Percentiles rank a stretch among this genome's conserved stretches.
Evolutionary conservation across 768 basidiomycete species (phyloP).

Genomic region (Pleurotus cornucopiae): DNA sequence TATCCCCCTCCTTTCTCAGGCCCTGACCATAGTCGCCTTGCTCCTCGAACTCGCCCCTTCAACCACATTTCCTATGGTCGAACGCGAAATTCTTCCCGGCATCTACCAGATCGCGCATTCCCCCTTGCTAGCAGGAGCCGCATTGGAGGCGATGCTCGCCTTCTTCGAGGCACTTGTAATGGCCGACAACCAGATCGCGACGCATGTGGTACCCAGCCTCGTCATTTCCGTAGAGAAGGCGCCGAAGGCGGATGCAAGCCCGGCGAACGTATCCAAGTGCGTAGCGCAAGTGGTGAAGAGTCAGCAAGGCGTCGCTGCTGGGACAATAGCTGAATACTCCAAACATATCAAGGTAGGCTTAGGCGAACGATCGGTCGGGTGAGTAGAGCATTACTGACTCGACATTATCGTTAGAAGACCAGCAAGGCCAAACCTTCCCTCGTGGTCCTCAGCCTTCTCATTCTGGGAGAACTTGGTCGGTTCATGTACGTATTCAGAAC

Average conservation of each 20-base stretch:
- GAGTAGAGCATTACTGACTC: background rate
- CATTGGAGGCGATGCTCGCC: conserved; percentile 75
- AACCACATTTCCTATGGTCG: conserved; percentile 71
- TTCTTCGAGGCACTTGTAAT: conserved; percentile 83
- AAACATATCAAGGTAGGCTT: conserved; percentile 77
- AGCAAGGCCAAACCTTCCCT: conserved; percentile 64
- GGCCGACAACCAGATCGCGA: conserved; percentile 80
- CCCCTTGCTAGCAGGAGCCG: conserved; percentile 68
- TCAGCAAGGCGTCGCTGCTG: conserved; percentile 68
- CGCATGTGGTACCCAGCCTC: conserved; percentile 75
- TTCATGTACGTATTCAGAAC: conserved; percentile 57
- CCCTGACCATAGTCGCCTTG: conserved; percentile 60
- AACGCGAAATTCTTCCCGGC: conserved; percentile 59
- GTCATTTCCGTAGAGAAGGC: conserved; percentile 64
- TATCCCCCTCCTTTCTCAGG: conserved; percentile 73
- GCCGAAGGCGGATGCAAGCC: conserved; percentile 49
- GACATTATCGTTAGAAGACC: conserved; percentile 26
- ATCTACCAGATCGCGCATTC: conserved; percentile 75
- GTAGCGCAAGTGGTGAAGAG: conserved; percentile 79
- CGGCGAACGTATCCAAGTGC: conserved; percentile 78
- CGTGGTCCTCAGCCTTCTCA: conserved; percentile 79
- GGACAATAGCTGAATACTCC: conserved; percentile 80
- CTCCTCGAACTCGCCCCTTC: conserved; percentile 65
- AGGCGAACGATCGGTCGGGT: conserved; percentile 6
- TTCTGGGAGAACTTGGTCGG: conserved; percentile 91